phyloP scores from a whole-genome alignment of 1,284 basidiomycete species.

The Exsudoporus floridanus region DNA sequence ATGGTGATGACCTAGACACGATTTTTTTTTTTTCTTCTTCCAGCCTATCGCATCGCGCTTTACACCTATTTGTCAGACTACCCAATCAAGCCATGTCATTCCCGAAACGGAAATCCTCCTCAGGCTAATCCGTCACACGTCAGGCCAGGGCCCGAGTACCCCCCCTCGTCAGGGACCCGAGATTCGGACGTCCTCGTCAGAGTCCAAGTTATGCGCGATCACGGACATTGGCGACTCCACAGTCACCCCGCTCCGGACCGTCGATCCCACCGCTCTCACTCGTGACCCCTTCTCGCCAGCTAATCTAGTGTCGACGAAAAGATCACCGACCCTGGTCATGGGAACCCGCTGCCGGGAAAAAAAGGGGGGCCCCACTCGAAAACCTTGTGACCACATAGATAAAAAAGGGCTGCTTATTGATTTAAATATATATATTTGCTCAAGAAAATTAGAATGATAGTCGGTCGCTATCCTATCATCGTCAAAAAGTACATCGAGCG shows the following conservation, averaged over 20 bases:
- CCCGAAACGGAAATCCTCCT: background rate
- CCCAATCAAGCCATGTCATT: background rate
- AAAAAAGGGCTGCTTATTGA: background rate
- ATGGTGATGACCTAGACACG: too few species aligned
- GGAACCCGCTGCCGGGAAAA: background rate
- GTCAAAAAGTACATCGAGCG: conserved; percentile 12
- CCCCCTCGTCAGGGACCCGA: too few species aligned
- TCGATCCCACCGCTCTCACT: background rate
- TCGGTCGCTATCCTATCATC: conserved; percentile 12
- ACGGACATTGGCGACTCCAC: too few species aligned
- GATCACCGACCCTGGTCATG: background rate
- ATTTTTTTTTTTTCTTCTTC: background rate
- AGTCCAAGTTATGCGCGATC: too few species aligned
- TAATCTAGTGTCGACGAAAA: background rate
- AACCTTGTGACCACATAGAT: background rate
- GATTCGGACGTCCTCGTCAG: too few species aligned
- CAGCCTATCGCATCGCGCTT: background rate
- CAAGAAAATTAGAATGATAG: conserved; percentile 23
- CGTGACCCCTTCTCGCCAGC: background rate
- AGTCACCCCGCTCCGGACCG: too few species aligned
- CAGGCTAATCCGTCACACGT: too few species aligned
- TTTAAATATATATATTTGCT: conserved; percentile 9
- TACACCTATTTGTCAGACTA: conserved; percentile 7
- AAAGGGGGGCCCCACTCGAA: too few species aligned
- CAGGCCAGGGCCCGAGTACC: too few species aligned